phyloP scores from a whole-genome alignment of 768 basidiomycete genomes.

The Mycena epipterygia region DNA sequence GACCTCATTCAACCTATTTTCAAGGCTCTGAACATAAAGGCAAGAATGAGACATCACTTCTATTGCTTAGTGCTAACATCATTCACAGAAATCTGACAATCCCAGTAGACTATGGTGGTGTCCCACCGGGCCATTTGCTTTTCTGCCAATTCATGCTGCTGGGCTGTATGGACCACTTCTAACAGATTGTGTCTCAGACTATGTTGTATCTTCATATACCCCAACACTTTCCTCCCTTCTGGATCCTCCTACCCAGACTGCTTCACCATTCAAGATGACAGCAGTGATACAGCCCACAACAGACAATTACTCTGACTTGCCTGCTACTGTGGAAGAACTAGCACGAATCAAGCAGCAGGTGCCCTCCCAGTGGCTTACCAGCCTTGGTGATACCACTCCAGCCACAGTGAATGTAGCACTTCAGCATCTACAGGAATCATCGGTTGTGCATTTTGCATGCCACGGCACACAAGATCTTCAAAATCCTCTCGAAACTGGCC shows the following conservation, averaged over 20 bases:
- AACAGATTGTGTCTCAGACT: conserved; percentile 19
- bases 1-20: too few species aligned
- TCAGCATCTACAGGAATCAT: conserved; percentile 4
- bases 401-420: not conserved
- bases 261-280: conserved; percentile 14
- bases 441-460: conserved; percentile 49
- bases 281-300: conserved; percentile 5
- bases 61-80: too few species aligned
- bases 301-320: not conserved
- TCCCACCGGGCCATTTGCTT: not conserved
- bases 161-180: conserved; percentile 16
- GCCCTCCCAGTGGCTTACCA: not conserved
- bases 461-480: conserved; percentile 42
- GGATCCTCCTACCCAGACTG: not conserved
- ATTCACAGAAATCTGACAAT: too few species aligned
- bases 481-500: conserved; percentile 28
- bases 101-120: too few species aligned
- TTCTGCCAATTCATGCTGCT: conserved; percentile 35
- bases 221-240: conserved; percentile 29
- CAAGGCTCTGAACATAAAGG: too few species aligned
- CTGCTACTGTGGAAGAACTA: conserved; percentile 8
- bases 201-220: conserved; percentile 35
- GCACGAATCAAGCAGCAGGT: not conserved
- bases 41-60: too few species aligned
- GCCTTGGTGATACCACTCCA: not conserved